Conservation (phyloP, 495 filamentous ascomycete species). For the Lophiotrema nucula region DNA sequence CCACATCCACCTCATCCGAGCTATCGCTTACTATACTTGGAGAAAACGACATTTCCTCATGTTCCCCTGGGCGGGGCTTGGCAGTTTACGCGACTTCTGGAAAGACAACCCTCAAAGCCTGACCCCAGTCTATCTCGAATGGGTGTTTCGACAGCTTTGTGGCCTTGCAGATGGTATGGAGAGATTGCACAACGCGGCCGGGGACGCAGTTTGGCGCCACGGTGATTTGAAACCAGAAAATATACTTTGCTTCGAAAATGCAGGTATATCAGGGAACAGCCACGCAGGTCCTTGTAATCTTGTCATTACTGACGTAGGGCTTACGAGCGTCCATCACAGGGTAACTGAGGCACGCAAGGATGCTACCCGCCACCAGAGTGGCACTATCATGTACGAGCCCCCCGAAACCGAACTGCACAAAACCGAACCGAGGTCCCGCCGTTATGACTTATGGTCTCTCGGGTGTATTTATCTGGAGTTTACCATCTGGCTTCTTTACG, state of each 20-base stretch:
- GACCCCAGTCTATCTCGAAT: neutral
- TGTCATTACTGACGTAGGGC: slow-evolving; percentile 37
- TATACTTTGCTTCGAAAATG: neutral
- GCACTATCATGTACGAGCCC: slow-evolving; percentile 33
- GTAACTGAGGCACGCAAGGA: slow-evolving; percentile 18
- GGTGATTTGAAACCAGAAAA: slow-evolving; percentile 41
- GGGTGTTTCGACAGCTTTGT: slow-evolving; percentile 4
- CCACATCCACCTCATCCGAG: slow-evolving; percentile 3
- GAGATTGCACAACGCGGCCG: neutral
- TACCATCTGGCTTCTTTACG: slow-evolving; percentile 42
- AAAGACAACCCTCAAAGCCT: neutral
- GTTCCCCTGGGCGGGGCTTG: slow-evolving; percentile 9
- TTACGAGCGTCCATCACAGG: slow-evolving; percentile 30
- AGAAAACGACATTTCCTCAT: neutral
- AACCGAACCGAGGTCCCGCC: slow-evolving; percentile 24
- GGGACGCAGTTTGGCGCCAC: slow-evolving; percentile 25
- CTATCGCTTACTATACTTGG: slow-evolving; percentile 4
- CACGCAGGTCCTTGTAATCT: slow-evolving; percentile 4
- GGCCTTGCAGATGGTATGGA: slow-evolving; percentile 3
- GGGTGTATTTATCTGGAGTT: slow-evolving; percentile 43
- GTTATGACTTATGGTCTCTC: slow-evolving; percentile 45
- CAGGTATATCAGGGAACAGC: neutral
- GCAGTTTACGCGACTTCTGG: slow-evolving; percentile 2
- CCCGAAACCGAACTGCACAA: slow-evolving; percentile 32
- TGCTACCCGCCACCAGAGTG: slow-evolving; percentile 11